A percentile compares a stretch with the other conserved stretches of the same genome.
Conservation (phyloP, 1,284 basidiomycete genomes). For the Coriolopsis trogii region DNA sequence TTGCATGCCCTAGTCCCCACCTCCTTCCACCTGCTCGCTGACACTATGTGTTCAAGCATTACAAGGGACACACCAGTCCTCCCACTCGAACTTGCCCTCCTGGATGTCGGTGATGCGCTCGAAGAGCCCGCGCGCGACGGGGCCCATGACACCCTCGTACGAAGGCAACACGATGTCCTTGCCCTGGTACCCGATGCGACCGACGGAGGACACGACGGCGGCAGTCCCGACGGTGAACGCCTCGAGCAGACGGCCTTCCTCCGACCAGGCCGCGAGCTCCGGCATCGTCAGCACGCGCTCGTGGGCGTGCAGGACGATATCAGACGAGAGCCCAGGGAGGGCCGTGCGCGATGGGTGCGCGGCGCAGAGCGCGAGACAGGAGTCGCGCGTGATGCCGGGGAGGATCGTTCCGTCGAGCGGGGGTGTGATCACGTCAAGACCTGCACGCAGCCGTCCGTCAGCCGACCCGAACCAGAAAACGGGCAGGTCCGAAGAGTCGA, state of each 20-base stretch:
- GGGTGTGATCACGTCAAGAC: conserved; percentile 71
- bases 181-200: conserved; percentile 56
- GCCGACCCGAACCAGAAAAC: not conserved
- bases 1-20: not conserved
- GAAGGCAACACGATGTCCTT: conserved; percentile 53
- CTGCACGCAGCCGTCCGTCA: conserved; percentile 39
- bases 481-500: not conserved
- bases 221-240: conserved; percentile 78
- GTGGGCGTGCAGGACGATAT: conserved; percentile 47
- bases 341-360: conserved; percentile 56
- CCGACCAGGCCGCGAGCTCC: conserved; percentile 55
- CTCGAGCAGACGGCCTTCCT: conserved; percentile 62
- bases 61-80: conserved; percentile 56
- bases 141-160: conserved; percentile 52
- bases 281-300: conserved; percentile 45
- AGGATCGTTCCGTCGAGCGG: conserved; percentile 78
- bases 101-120: conserved; percentile 65
- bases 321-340: conserved; percentile 39
- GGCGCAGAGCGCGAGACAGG: conserved; percentile 63
- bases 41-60: conserved; percentile 29
- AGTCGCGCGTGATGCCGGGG: conserved; percentile 77
- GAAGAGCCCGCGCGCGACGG: conserved; percentile 59
- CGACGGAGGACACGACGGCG: conserved; percentile 61
- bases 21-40: too few species aligned
- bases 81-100: conserved; percentile 57